These are phyloP conservation scores for Claviceps humidiphila DNA, from an alignment of 2,329 filamentous ascomycete genomes.

Conservation along the genomic window DNA sequence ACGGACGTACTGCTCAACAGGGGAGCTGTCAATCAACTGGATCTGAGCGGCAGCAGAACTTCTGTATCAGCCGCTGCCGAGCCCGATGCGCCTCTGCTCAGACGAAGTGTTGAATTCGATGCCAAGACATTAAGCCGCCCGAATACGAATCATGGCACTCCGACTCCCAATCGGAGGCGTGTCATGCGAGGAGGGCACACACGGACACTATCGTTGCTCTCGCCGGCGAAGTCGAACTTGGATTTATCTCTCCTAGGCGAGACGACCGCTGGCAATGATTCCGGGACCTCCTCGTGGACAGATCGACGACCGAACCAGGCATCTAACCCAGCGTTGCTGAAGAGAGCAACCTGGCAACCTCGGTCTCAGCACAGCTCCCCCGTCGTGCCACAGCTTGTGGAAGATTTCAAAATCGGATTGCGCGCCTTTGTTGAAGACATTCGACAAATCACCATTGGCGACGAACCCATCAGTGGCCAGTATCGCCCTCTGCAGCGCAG, in stretches of 20 bases:
- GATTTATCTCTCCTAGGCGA: slow-evolving; percentile 32
- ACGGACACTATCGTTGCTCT: slow-evolving; percentile 64
- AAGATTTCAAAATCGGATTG: slow-evolving; percentile 78
- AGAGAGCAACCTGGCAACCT: slow-evolving; percentile 48
- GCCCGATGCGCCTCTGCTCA: slow-evolving; percentile 19
- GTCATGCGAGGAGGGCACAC: slow-evolving; percentile 57
- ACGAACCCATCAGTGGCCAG: slow-evolving; percentile 61
- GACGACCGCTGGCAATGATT: slow-evolving; percentile 14
- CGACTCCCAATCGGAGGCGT: slow-evolving; percentile 35
- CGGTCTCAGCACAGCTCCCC: slow-evolving; percentile 30
- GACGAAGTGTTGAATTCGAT: slow-evolving; percentile 51
- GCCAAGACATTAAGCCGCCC: slow-evolving; percentile 55
- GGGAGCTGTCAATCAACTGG: slow-evolving; percentile 24
- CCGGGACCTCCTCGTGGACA: slow-evolving; percentile 14
- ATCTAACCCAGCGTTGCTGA: slow-evolving; percentile 29
- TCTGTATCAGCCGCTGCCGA: slow-evolving; percentile 10
- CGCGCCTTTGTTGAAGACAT: slow-evolving; percentile 95
- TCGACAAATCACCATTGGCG: slow-evolving; percentile 86
- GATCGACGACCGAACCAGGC: slow-evolving; percentile 22
- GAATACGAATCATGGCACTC: slow-evolving; percentile 34
- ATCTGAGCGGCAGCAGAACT: slow-evolving; percentile 1
- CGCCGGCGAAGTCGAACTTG: slow-evolving; percentile 40
- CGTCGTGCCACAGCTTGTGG: slow-evolving; percentile 63
- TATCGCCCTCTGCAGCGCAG: slow-evolving; percentile 9
- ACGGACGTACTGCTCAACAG: slow-evolving; percentile 68